phyloP scores from a whole-genome alignment of 2,329 filamentous ascomycete genomes.

The Trichoderma asperellum region DNA sequence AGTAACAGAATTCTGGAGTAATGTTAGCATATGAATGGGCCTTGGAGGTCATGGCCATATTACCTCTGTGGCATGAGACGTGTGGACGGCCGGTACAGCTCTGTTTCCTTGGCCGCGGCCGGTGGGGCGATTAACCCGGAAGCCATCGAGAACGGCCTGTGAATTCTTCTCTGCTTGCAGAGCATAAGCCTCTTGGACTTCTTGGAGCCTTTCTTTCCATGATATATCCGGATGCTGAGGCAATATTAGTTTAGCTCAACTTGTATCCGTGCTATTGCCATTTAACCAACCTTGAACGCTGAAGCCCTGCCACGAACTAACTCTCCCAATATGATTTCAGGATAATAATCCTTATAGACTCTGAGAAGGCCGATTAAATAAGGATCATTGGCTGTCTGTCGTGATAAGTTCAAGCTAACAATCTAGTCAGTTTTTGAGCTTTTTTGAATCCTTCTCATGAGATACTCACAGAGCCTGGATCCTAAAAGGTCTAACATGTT shows the following conservation, averaged over 20 bases:
- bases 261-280: too few relatives aligned
- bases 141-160: slow-evolving; percentile 52
- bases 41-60: neutral
- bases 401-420: slow-evolving; percentile 58
- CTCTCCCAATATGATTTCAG: slow-evolving; percentile 81
- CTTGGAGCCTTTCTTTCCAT: slow-evolving; percentile 71
- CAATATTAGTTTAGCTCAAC: slow-evolving; percentile 9
- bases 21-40: slow-evolving; percentile 25
- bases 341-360: slow-evolving; percentile 90
- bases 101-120: slow-evolving; percentile 40
- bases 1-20: slow-evolving; percentile 61
- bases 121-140: slow-evolving; percentile 62
- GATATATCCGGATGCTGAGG: slow-evolving; percentile 71
- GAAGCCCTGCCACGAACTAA: slow-evolving; percentile 63
- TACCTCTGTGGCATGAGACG: slow-evolving; percentile 71
- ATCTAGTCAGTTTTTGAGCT: neutral
- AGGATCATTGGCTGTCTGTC: slow-evolving; percentile 71
- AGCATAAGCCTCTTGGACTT: slow-evolving; percentile 64
- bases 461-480: slow-evolving; percentile 70
- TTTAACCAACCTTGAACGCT: slow-evolving; percentile 58
- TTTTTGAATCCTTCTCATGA: neutral
- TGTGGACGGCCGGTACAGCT: slow-evolving; percentile 71
- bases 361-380: slow-evolving; percentile 73
- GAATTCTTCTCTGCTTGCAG: slow-evolving; percentile 50
- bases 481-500: slow-evolving; percentile 81